These are phyloP conservation scores for Trametes cubensis DNA, from an alignment of 768 basidiomycete species.

Conservation along the genomic window DNA sequence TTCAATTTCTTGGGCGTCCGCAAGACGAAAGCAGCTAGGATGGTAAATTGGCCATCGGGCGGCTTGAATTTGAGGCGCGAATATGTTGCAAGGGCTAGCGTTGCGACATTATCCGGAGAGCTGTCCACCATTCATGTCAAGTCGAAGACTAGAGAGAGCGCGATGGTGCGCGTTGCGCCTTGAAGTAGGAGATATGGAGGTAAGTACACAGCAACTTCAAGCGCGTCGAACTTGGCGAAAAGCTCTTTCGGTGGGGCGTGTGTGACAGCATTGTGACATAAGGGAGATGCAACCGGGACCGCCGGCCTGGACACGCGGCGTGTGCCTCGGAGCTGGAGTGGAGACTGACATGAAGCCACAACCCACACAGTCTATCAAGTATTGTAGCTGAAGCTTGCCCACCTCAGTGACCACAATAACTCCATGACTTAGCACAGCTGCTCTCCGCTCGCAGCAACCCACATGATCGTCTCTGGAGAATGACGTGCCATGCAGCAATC, in stretches of 20 bases:
- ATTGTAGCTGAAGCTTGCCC: slow-evolving; percentile 6
- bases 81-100: slow-evolving; percentile 48
- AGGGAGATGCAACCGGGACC: slow-evolving; percentile 3
- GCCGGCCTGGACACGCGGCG: no score
- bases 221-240: background rate
- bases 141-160: background rate
- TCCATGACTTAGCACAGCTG: background rate
- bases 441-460: background rate
- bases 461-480: background rate
- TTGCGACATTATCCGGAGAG: slow-evolving; percentile 37
- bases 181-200: no score
- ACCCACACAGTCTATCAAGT: background rate
- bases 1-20: slow-evolving; percentile 43
- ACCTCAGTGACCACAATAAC: slow-evolving; percentile 2
- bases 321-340: no score
- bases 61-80: slow-evolving; percentile 51
- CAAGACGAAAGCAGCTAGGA: slow-evolving; percentile 61
- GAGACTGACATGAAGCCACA: background rate
- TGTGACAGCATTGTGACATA: slow-evolving; percentile 7
- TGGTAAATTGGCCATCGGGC: slow-evolving; percentile 59
- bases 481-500: background rate
- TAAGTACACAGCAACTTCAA: no score
- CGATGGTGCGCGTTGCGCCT: background rate
- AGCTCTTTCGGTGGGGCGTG: background rate
- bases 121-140: slow-evolving; percentile 22